phyloP scores from a whole-genome alignment of 352 stramenopile species.

The Globisporangium solare region DNA sequence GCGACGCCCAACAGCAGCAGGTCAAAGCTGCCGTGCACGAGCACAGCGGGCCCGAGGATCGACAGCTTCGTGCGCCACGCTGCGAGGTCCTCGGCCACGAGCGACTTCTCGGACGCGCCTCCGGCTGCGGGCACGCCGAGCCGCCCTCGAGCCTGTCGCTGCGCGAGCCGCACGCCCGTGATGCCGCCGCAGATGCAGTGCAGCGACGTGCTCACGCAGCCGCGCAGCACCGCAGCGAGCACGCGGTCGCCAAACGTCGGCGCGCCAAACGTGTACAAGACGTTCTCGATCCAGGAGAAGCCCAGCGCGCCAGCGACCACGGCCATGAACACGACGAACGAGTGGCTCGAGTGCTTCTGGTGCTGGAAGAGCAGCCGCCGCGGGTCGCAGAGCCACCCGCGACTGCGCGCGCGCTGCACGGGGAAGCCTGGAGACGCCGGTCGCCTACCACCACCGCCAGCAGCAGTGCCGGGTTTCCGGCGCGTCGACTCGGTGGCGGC shows the following conservation, averaged over 20 bases:
- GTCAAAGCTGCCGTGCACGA: constrained; percentile 61
- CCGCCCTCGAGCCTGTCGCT: constrained; percentile 22
- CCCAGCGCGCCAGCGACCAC: constrained; percentile 46
- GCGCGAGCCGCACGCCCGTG: constrained; percentile 57
- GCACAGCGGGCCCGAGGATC: constrained; percentile 37
- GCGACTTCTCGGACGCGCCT: constrained; percentile 11
- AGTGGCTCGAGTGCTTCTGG: constrained; percentile 39
- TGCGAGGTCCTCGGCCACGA: constrained; percentile 14
- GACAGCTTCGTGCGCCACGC: constrained; percentile 32
- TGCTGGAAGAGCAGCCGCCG: constrained; percentile 41
- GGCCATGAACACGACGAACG: constrained; percentile 53
- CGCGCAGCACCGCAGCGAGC: constrained; percentile 34
- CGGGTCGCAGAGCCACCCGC: constrained; percentile 45
- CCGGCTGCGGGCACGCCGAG: constrained; percentile 7
- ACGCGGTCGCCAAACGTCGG: constrained; percentile 30
- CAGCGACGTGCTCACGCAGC: constrained; percentile 38
- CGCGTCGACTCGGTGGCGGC: not conserved
- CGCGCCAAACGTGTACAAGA: constrained; percentile 36
- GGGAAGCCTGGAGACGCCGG: not conserved
- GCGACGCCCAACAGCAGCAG: constrained; percentile 52
- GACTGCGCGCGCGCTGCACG: constrained; percentile 11
- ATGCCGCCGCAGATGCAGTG: constrained; percentile 63
- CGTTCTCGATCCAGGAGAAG: constrained; percentile 65
- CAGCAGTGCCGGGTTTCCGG: not conserved
- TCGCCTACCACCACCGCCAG: no score